Conservation (phyloP, 208 protist genomes). For the Acanthamoeba sp. region DNA sequence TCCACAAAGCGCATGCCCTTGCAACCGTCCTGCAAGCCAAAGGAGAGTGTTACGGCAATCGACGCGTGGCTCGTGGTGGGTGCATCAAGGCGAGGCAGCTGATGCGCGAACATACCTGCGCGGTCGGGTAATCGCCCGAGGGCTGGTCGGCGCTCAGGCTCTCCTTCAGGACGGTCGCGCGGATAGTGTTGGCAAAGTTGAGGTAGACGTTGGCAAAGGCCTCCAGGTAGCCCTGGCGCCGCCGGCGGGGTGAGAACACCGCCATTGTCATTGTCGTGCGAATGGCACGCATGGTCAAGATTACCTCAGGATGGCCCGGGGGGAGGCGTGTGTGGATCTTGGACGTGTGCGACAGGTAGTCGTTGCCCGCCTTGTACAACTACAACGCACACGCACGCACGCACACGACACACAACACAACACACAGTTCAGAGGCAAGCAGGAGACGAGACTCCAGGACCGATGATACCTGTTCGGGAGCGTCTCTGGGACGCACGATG, state of each 20-base stretch:
- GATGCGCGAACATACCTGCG: background rate
- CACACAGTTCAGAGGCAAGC: too few relatives aligned
- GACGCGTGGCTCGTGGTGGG: too few relatives aligned
- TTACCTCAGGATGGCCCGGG: background rate
- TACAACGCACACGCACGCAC: too few relatives aligned
- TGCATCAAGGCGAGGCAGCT: too few relatives aligned
- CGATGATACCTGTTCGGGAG: slow-evolving; percentile 13
- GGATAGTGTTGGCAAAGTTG: slow-evolving; percentile 14
- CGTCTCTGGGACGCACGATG: slow-evolving; percentile 2
- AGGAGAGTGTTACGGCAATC: background rate
- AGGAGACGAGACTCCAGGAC: too few relatives aligned
- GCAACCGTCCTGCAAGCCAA: background rate
- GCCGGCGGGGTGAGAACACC: too few relatives aligned
- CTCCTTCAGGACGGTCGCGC: background rate
- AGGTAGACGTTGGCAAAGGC: slow-evolving; percentile 29
- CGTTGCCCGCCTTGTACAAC: background rate
- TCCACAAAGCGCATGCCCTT: slow-evolving; percentile 17
- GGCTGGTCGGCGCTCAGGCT: background rate
- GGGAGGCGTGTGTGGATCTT: background rate
- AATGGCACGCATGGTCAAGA: too few relatives aligned
- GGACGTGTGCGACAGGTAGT: background rate
- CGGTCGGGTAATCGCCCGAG: background rate
- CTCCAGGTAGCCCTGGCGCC: slow-evolving; percentile 22
- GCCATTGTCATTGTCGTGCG: too few relatives aligned
- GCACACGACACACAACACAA: too few relatives aligned